Base-by-base conservation (phyloP, 352 stramenopile genomes). In the Stephanocyclus meneghinianus region DNA sequence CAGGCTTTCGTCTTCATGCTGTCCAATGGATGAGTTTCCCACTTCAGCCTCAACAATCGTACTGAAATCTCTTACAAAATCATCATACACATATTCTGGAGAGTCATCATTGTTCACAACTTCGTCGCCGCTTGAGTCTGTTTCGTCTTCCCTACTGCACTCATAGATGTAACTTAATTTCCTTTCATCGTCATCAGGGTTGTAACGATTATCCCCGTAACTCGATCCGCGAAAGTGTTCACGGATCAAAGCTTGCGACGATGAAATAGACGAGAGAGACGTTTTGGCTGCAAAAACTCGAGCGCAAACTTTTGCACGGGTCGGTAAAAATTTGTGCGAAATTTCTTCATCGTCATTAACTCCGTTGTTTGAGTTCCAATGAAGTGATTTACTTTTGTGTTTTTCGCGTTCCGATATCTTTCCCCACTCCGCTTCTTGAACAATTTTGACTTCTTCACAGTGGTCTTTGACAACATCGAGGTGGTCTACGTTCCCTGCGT, bases 301-400 rank as follows among this genome's bases (percentile, higher is more conserved):
- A 29, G 18, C 18, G 2, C 21, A 57, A 42, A 68, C 42, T 66
- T 44, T 64, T 7, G 44, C 57, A 16, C 45, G 13, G 47, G 29
- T 21, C 40, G 40, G 45, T 21, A 56, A 11, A 48, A 74, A 37
- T 26, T 77, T 82, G 0, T 64, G 45, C 61, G 77, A 26, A 51
- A 48, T 75, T 11, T 77, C 40, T 35, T 80, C 69, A 57, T 86
- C 74, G 26, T 74, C 70, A 51, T 83, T 86, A 0, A 86, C 74
- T 30, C 79, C 74, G 63, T 86, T 86, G 18, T 53, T 70, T 15
- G 74, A 75, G 26, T 86, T 76, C 79, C 74, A 86, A 30, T 69
- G 51, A 7, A 86, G 56, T 3, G 79, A 83, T 26, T 18, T 32
- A 7, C 74, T 73, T 44, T 86, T 82, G 2, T 26, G 37, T 32